Base-by-base conservation (phyloP, 805 yeast genomes). In the Komagataella pastoris region DNA sequence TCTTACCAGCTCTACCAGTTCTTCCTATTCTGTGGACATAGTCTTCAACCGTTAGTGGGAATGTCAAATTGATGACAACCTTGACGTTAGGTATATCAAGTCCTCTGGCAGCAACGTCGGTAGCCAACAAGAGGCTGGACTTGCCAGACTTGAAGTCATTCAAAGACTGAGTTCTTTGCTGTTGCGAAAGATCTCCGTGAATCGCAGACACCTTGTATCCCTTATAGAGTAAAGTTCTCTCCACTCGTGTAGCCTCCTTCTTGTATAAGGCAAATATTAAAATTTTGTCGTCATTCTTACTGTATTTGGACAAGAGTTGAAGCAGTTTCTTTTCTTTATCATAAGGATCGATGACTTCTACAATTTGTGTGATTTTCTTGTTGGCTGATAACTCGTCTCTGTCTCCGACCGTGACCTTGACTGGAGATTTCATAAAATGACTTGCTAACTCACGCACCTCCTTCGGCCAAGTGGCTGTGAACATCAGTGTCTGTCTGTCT, bases 401-500 rank as follows among this genome's bases (percentile, higher is more conserved):
- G 66, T 93, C 85, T 61, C 99, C 99, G 63, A 93, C 85, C 47
- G 93, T 82, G 46, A 93, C 86, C 67, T 87, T 89, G 49, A 88
- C 88, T n/a, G 97, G 95, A 24, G 66, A 57, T 19, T 76, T 79
- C 95, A 93, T 86, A 68, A 85, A 93, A 6, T 85, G 77, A 17
- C 81, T 64, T 7, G 99, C 99, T 56, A 93, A 75, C 56, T 88
- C 95, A 63, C 98, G 83, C 43, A 93, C 98, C 70, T 91, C 96
- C 60, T 86, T 87, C n/a, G 99, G 99, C 99, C 99, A 93, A 1
- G 99, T 93, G n/a, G 99, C 99, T 7, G 99, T 91, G 70, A 93
- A 93, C 98, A 93, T 93, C 56, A 93, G 75, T 0, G 99, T 93
- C 69, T 91, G 98, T 71, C 98, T 76, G 24, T 75, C 60, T 55